Conservation (phyloP, 768 basidiomycete species). For the Lentinula raphanica region DNA sequence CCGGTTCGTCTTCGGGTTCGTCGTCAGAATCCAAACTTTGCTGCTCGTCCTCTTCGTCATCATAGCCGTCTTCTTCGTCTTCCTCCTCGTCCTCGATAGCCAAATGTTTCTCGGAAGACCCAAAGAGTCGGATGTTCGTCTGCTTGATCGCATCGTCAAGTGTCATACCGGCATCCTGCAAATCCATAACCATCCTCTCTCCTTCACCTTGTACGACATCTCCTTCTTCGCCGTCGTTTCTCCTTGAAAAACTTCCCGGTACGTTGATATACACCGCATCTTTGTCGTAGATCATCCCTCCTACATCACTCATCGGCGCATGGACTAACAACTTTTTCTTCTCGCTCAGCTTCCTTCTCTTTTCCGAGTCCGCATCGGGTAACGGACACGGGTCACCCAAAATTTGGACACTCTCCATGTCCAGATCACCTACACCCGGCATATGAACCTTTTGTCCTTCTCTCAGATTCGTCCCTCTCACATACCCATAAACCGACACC, state of each 20-base stretch:
- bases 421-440: conserved; percentile 90
- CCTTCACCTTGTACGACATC: conserved; percentile 72
- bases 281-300: conserved; percentile 95
- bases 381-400: conserved; percentile 95
- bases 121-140: conserved; percentile 81
- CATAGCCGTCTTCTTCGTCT: conserved; percentile 24
- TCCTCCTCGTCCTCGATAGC: conserved; percentile 24
- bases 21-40: conserved; percentile 29
- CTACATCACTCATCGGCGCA: conserved; percentile 98
- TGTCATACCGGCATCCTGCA: conserved; percentile 81
- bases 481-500: conserved; percentile 91
- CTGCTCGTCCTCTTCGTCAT: conserved; percentile 22
- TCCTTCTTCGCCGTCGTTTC: conserved; percentile 56
- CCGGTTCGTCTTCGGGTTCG: conserved; percentile 26
- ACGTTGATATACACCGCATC: conserved; percentile 98
- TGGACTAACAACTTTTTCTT: conserved; percentile 90
- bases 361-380: conserved; percentile 88
- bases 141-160: conserved; percentile 79
- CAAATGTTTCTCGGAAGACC: conserved; percentile 71
- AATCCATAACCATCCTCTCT: conserved; percentile 94
- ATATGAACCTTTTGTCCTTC: conserved; percentile 81
- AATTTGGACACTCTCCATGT: conserved; percentile 63
- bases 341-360: conserved; percentile 87
- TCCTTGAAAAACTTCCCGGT: conserved; percentile 83
- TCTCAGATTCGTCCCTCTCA: conserved; percentile 83